Conservation (phyloP, 192 early-diverging fungal species). For the Globomyces pollinis-pini region DNA sequence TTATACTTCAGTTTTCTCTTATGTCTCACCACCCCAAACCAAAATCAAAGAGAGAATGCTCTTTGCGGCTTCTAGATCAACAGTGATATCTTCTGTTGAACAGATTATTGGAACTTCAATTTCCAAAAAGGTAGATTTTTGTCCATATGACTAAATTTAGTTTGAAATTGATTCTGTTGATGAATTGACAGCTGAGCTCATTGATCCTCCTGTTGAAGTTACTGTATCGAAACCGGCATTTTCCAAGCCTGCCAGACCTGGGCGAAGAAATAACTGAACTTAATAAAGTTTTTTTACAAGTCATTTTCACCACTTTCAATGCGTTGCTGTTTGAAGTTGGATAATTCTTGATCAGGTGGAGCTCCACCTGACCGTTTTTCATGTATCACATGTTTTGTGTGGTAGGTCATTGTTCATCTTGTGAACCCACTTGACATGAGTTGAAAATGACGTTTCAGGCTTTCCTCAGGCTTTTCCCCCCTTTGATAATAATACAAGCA, state of each 20-base stretch:
- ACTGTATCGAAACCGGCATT: neutral
- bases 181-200: constrained; percentile 15
- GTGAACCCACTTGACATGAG: too few species aligned
- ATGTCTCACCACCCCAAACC: constrained; percentile 71
- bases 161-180: constrained; percentile 22
- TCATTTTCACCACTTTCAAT: too few species aligned
- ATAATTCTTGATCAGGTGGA: too few species aligned
- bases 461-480: too few species aligned
- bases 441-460: too few species aligned
- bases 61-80: constrained; percentile 68
- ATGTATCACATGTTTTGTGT: too few species aligned
- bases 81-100: constrained; percentile 50
- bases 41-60: constrained; percentile 88
- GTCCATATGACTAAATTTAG: neutral
- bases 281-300: neutral
- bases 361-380: too few species aligned
- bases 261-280: neutral
- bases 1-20: constrained; percentile 62
- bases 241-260: neutral
- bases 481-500: too few species aligned
- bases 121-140: constrained; percentile 43
- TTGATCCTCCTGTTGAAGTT: too few species aligned
- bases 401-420: too few species aligned
- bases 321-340: too few species aligned
- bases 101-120: constrained; percentile 45